phyloP scores from a whole-genome alignment of 768 basidiomycete species.

The Leccinum subgranulosum region DNA sequence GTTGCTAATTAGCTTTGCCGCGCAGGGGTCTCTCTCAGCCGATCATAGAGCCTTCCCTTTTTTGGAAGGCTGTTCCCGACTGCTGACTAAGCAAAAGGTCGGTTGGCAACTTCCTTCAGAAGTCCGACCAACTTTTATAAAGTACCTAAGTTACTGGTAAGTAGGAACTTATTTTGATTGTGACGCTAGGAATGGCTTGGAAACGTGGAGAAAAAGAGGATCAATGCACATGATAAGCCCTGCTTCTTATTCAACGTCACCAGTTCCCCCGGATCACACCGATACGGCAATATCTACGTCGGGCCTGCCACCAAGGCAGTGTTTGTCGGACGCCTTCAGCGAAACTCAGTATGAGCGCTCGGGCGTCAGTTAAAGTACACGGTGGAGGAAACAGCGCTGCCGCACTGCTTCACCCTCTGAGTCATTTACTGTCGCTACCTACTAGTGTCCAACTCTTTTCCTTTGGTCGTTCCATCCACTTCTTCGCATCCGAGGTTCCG shows the following conservation, averaged over 20 bases:
- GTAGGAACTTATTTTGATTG: no score
- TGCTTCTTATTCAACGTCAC: neutral
- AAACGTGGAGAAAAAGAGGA: neutral
- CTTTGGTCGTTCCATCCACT: neutral
- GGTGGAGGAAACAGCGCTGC: neutral
- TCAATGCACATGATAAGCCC: neutral
- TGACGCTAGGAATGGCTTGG: neutral
- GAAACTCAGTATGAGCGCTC: neutral
- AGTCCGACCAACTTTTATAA: no score
- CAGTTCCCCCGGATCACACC: neutral
- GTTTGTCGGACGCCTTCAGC: neutral
- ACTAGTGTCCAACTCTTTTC: neutral
- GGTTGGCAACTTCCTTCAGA: no score
- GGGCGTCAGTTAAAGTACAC: neutral
- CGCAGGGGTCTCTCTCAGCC: constrained; percentile 20
- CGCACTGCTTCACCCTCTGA: neutral
- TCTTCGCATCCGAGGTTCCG: neutral
- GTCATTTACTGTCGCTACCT: neutral
- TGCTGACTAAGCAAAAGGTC: constrained; percentile 12
- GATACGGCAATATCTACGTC: neutral
- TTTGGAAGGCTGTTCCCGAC: constrained; percentile 27
- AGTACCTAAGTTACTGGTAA: neutral
- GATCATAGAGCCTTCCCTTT: constrained; percentile 20
- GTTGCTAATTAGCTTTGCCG: constrained; percentile 24
- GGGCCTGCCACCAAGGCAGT: neutral